phyloP scores from a whole-genome alignment of 805 yeast species.

The Yamadazyma olivae region DNA sequence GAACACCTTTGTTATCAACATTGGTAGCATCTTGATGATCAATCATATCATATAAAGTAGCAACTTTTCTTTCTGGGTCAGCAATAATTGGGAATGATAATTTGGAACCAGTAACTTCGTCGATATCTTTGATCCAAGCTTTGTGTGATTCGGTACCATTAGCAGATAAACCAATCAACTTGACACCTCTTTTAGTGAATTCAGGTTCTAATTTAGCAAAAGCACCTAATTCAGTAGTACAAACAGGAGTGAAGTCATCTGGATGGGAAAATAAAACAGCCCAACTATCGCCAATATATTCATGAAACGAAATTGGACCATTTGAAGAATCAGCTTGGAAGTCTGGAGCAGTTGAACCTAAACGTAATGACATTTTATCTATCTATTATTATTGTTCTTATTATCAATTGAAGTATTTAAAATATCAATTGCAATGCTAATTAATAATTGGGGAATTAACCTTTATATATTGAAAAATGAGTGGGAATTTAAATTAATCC shows the following conservation, averaged over 20 bases:
- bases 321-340: slow-evolving; percentile 78
- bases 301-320: slow-evolving; percentile 85
- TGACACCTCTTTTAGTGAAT: slow-evolving; percentile 78
- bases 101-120: slow-evolving; percentile 74
- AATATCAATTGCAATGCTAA: too few relatives aligned
- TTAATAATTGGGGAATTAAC: background rate
- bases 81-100: slow-evolving; percentile 90
- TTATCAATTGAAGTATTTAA: background rate
- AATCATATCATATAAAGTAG: slow-evolving; percentile 67
- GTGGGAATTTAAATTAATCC: background rate
- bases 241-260: slow-evolving; percentile 94
- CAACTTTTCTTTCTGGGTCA: slow-evolving; percentile 80
- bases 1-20: slow-evolving; percentile 66
- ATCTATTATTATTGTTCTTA: background rate
- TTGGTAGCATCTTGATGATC: slow-evolving; percentile 68
- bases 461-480: too few relatives aligned
- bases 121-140: slow-evolving; percentile 88
- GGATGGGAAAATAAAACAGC: slow-evolving; percentile 90
- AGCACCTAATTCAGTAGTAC: slow-evolving; percentile 95
- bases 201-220: slow-evolving; percentile 88
- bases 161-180: slow-evolving; percentile 87
- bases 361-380: slow-evolving; percentile 12
- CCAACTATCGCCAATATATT: slow-evolving; percentile 85
- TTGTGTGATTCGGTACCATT: slow-evolving; percentile 77
- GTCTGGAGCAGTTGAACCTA: slow-evolving; percentile 82